phyloP scores from a whole-genome alignment of 305 asterid genomes.

The Solanum aculeatissimum region DNA sequence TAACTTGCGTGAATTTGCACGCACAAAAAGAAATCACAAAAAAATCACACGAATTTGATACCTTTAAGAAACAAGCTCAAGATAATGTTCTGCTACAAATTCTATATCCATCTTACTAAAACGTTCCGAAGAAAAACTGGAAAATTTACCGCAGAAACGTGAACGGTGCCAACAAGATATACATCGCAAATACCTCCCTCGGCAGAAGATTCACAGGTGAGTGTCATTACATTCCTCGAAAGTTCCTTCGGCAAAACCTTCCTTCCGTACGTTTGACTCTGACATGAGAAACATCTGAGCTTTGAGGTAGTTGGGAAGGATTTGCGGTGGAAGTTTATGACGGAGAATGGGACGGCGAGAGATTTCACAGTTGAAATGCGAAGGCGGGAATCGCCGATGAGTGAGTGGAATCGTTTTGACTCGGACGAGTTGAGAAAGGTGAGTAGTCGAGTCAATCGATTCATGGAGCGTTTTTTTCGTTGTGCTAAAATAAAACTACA shows the following conservation, averaged over 20 bases:
- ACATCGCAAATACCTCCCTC: constrained; percentile 76
- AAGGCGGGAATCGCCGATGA: constrained; percentile 1
- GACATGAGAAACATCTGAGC: background rate
- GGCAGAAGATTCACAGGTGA: constrained; percentile 63
- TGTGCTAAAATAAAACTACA: background rate
- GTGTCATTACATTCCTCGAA: constrained; percentile 38
- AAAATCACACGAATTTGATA: background rate
- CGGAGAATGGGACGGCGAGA: background rate
- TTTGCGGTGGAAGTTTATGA: background rate
- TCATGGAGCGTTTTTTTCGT: background rate
- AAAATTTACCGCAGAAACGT: constrained; percentile 43
- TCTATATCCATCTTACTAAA: background rate
- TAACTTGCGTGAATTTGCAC: background rate
- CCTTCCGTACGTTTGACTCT: constrained; percentile 20
- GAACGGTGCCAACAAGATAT: constrained; percentile 76
- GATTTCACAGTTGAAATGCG: constrained; percentile 2
- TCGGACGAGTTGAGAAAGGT: background rate
- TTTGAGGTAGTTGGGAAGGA: background rate
- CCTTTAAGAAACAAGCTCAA: background rate
- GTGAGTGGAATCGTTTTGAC: background rate
- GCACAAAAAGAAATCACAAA: background rate
- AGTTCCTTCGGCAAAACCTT: constrained; percentile 68
- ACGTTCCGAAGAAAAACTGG: background rate
- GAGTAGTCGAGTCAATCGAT: background rate
- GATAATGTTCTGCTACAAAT: background rate